phyloP scores from a whole-genome alignment of 192 early-diverging fungal genomes.

The Martensiomyces pterosporus region DNA sequence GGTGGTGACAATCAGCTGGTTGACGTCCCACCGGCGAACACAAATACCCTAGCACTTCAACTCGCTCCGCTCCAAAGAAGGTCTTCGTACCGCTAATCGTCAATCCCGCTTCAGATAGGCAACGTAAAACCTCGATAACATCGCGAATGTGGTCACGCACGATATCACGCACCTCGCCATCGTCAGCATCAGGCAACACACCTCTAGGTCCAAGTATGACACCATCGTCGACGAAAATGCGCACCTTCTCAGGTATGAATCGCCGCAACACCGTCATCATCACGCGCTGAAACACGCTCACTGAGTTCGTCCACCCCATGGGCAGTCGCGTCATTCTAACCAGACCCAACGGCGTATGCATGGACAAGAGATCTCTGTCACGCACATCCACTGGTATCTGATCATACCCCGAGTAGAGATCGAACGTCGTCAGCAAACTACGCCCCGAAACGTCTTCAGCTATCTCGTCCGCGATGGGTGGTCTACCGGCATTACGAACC shows the following conservation, averaged over 20 bases:
- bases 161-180: background rate
- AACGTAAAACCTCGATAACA: background rate
- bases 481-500: constrained; percentile 6
- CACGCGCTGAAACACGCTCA: constrained; percentile 1
- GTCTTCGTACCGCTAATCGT: constrained; percentile 1
- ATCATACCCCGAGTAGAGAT: constrained; percentile 8
- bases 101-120: background rate
- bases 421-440: background rate
- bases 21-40: background rate
- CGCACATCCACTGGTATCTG: constrained; percentile 1
- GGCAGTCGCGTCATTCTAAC: constrained; percentile 4
- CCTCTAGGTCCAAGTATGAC: background rate
- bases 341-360: constrained; percentile 3
- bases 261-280: background rate
- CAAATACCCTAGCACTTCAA: background rate
- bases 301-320: constrained; percentile 8
- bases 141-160: background rate
- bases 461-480: constrained; percentile 1
- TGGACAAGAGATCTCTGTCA: constrained; percentile 2
- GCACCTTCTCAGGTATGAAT: background rate
- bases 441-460: constrained; percentile 1
- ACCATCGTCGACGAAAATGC: constrained; percentile 7
- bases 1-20: background rate
- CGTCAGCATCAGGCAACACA: background rate
- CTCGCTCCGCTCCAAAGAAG: background rate